Conservation (phyloP, 257 asterid species). For the Nicotiana tomentosiformis region DNA sequence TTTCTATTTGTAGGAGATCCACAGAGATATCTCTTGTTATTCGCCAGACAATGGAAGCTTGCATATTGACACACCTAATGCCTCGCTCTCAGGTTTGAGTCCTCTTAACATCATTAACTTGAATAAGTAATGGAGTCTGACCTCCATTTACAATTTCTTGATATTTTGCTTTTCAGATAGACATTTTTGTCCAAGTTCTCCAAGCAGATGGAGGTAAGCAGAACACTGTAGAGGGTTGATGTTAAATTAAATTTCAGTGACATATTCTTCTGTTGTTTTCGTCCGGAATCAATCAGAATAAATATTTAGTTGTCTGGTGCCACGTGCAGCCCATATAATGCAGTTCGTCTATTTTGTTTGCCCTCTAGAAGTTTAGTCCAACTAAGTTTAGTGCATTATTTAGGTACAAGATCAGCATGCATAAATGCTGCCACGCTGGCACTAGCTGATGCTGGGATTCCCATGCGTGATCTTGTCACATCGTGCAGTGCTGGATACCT, state of each 20-base stretch:
- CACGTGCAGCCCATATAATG: background rate
- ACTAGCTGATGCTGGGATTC: conserved; percentile 96
- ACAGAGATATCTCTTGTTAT: conserved; percentile 90
- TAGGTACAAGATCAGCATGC: conserved; percentile 99
- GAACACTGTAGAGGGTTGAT: background rate
- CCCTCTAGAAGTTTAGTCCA: background rate
- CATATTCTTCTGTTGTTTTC: background rate
- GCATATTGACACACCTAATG: conserved; percentile 76
- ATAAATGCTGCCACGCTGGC: conserved; percentile 98
- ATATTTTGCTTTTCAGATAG: conserved; percentile 55
- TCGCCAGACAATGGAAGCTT: conserved; percentile 98
- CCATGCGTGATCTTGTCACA: conserved; percentile 90
- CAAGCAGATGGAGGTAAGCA: conserved; percentile 94
- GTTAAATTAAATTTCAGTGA: background rate
- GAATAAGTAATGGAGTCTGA: background rate
- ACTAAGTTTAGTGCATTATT: conserved; percentile 9
- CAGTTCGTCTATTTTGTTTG: background rate
- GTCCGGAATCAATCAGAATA: background rate
- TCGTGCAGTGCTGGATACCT: conserved; percentile 90
- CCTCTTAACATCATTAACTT: background rate
- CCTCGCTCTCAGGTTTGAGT: conserved; percentile 89
- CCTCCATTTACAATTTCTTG: background rate
- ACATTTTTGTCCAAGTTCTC: conserved; percentile 94
- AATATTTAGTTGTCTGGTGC: background rate
- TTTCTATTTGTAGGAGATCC: conserved; percentile 64